Base-by-base conservation (phyloP, 2,329 filamentous ascomycete species). In the Triangularia verruculosa region DNA sequence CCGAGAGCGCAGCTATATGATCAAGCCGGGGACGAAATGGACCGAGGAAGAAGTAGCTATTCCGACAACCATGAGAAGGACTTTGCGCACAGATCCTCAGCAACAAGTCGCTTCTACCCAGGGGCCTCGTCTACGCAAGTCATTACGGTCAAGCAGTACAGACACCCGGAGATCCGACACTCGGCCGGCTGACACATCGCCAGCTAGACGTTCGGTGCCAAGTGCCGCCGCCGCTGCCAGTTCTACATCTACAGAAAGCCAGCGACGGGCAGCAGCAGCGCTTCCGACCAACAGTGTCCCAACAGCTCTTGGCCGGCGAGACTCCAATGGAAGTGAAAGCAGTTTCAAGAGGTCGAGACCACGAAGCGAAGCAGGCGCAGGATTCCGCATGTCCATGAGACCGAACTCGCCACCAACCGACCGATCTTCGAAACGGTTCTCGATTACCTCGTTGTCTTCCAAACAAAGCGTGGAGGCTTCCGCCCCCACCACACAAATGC, bases 311-410 rank as follows among this genome's bases (percentile, higher is more conserved):
- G 77, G 79, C 63, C 83, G 88, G 1, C 83, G 79, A 9, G 80
- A 78, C 17, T 90, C 88, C 0, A 86, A 87, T 68, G 88, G 84
- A 27, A 92, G 89, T 70, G 88, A 91, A 53, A 96, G 91, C 76
- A 96, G 92, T 73, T 97, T 97, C 78, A 89, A 86, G 72, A 88
- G 91, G 27, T 76, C 80, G 52, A 83, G 84, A 65, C 77, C 82
- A 39, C 73, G 78, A 59, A 76, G 76, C 47, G 76, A 80, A 52
- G 63, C 69, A 11, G 81, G 81, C 0, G 83, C 86, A 60, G 83
- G 79, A 1, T 91, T 96, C 80, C 88, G 88, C 63, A 83, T 81
- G 59, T 92, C 90, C 1, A 91, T 97, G 90, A 84, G 93, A 64
- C 78, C 76, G 25, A 73, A 79, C 20, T 74, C 77, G 15, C 68